A percentile compares a stretch with the other conserved stretches of the same genome.
Evolutionary conservation across 2,329 filamentous ascomycete species (phyloP).

Genomic region (Phoma herbarum): DNA sequence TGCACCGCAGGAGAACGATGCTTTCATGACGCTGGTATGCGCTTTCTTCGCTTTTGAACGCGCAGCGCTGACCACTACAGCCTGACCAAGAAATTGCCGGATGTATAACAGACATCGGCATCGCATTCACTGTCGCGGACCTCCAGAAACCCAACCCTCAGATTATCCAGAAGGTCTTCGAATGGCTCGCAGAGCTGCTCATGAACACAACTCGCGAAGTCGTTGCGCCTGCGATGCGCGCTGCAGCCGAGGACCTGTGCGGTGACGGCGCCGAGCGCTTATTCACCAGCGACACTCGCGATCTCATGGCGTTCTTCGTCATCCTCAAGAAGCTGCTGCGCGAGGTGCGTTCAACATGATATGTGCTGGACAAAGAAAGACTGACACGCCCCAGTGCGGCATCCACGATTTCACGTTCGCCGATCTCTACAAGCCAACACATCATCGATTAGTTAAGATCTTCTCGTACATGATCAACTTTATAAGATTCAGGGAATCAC

Average conservation of each 20-base stretch:
- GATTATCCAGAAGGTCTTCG: conserved; percentile 96
- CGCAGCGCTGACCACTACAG: conserved; percentile 51
- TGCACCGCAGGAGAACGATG: conserved; percentile 57
- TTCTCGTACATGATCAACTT: conserved; percentile 99
- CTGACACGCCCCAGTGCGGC: conserved; percentile 69
- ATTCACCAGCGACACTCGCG: conserved; percentile 84
- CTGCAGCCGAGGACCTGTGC: conserved; percentile 86
- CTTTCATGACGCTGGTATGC: conserved; percentile 61
- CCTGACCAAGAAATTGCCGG: conserved; percentile 84
- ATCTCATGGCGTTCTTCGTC: conserved; percentile 95
- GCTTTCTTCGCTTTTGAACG: background rate
- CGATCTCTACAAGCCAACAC: conserved; percentile 89
- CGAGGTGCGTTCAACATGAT: conserved; percentile 57
- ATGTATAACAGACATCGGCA: conserved; percentile 96
- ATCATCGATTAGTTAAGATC: conserved; percentile 89
- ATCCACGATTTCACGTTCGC: conserved; percentile 93
- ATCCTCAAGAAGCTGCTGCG: conserved; percentile 79
- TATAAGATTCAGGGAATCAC: conserved; percentile 93
- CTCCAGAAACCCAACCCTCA: conserved; percentile 92
- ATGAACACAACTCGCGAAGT: conserved; percentile 94
- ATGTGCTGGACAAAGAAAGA: background rate
- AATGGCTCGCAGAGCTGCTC: conserved; percentile 94
- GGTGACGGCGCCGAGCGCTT: conserved; percentile 81
- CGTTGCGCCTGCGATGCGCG: conserved; percentile 93
- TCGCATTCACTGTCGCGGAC: conserved; percentile 85